Base-by-base conservation (phyloP, 2,329 filamentous ascomycete genomes). In the Neodidymelliopsis sp. region DNA sequence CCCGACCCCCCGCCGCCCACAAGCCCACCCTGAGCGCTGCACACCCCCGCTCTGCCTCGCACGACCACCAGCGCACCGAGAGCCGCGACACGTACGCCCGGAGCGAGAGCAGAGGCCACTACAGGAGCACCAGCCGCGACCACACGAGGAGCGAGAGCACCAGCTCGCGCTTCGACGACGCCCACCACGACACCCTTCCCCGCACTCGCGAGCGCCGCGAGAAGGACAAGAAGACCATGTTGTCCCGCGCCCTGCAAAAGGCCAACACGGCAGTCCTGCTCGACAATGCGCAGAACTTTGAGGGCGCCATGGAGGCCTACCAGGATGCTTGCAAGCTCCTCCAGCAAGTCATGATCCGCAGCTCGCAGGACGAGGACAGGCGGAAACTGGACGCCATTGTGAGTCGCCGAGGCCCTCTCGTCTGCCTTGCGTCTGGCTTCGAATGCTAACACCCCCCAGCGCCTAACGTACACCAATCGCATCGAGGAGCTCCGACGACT, bases 221-320 rank as follows among this genome's bases (percentile, higher is more conserved):
- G 50, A 77, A 74, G 60, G 78, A 80, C 60, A 80, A 97, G 71
- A 97, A 97, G 77, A 89, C 87, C 9, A 97, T 97, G 92, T 81
- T 99, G 25, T 96, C 93, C n/a, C 90, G 89, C 62, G 94, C 94
- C 0, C 78, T 99, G 44, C 89, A 96, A 69, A 96, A 97, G 75
- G 94, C 94, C 38, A 97, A 99, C 67, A 93, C 90, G 10, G 94
- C 94, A 16, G 94, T 99, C 19, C 83, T 97, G 59, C 83, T 99
- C 29, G 94, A 99, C 75, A 97, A 97, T 81, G 91, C 91, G 11
- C 90, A 94, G 65, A 96, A 97, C 67, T 93, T 94, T 56, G 90
- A 93, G 70, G 91, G 90, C 29, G 94, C 94, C 13, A 87, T 95
- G 68, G 85, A 91, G 64, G 91, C 93, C 11, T 99, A 99, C 70